Percentiles rank a stretch among this genome's conserved stretches.
phyloP scores from a whole-genome alignment of 371 early-diverging fungal species.

The Nematocida sp. region DNA sequence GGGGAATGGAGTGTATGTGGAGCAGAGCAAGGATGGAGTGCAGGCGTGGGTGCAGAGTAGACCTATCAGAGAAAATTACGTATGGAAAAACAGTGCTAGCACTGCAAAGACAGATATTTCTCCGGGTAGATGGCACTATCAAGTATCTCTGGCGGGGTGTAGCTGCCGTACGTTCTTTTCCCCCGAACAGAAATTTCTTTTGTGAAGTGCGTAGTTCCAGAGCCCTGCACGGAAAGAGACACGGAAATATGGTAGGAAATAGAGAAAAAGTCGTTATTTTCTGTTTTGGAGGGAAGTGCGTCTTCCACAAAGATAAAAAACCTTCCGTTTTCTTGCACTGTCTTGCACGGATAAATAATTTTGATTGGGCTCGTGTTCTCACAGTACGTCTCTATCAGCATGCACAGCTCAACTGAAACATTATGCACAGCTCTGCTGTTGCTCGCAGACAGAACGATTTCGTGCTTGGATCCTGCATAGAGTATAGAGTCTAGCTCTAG shows the following conservation, averaged over 20 bases:
- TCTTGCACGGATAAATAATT: constrained; percentile 19
- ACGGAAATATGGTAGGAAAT: constrained; percentile 30
- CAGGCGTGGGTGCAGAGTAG: too few species aligned
- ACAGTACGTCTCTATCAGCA: constrained; percentile 8
- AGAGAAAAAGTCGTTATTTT: constrained; percentile 40
- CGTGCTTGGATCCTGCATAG: constrained; percentile 25
- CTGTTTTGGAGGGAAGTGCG: constrained; percentile 31
- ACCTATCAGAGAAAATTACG: too few species aligned
- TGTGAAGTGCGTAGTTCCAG: neutral
- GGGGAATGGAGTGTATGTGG: too few species aligned
- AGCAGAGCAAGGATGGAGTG: too few species aligned
- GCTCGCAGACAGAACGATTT: neutral
- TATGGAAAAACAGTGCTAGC: too few species aligned
- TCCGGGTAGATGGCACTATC: constrained; percentile 49
- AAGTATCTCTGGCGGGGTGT: constrained; percentile 27
- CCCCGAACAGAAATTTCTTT: constrained; percentile 11
- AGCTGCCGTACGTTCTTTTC: constrained; percentile 10
- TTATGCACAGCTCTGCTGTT: neutral
- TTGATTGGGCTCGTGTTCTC: neutral
- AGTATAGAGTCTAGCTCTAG: constrained; percentile 31
- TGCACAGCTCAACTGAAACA: neutral
- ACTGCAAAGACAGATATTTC: constrained; percentile 35
- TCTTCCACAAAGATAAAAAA: constrained; percentile 4
- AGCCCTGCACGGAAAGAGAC: neutral
- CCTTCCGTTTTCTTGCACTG: neutral